Evolutionary conservation across 257 asterid species (phyloP), one percentile per base, ranked within the genome.

Genomic region (Ilex aquifolium): DNA sequence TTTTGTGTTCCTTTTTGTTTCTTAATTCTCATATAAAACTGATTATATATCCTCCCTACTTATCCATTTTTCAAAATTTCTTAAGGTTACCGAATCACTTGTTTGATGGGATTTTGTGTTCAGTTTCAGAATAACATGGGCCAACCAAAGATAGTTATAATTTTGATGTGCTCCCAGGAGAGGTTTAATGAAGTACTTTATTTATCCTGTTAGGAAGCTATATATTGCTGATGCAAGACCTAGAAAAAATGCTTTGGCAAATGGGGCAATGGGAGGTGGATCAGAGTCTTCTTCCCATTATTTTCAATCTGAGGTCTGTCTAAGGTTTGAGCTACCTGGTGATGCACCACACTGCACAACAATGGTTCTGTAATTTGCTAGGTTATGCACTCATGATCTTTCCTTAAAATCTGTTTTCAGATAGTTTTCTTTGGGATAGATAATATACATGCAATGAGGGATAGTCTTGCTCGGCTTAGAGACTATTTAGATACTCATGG

Each of bases 191-290:
- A 69, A 15, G 64, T 31, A 56, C 42, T 64, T 42, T 59, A 62
- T 77, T 68, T 59, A 62, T 77, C 66, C 49, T 31, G 60, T 50
- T 76, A 93, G 99, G 93, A 93, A 93, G 80, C 84, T 93, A 63
- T 93, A 90, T 70, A 93, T 93, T 51, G 95, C 94, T 76, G 99
- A 93, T 79, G 99, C 99, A 75, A 87, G 99, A 79, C 97, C 99
- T n/a, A 79, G 97, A 72, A 93, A 87, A 79, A 93, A 93, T 74
- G 99, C 99, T 78, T 69, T 93, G 69, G 99, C 99, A 65, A 93
- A 93, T 87, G 99, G 99, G 69, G 99, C 99, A 62, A 89, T 93
- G 99, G 99, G 99, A 60, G 99, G 99, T 69, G 99, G 99, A 79
- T 93, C 99, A 3, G 99, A 93, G 81, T 93, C 99, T 49, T 93